Conservation (phyloP, 202 grass and related monocot genomes). For the Sporobolus alterniflorus region DNA sequence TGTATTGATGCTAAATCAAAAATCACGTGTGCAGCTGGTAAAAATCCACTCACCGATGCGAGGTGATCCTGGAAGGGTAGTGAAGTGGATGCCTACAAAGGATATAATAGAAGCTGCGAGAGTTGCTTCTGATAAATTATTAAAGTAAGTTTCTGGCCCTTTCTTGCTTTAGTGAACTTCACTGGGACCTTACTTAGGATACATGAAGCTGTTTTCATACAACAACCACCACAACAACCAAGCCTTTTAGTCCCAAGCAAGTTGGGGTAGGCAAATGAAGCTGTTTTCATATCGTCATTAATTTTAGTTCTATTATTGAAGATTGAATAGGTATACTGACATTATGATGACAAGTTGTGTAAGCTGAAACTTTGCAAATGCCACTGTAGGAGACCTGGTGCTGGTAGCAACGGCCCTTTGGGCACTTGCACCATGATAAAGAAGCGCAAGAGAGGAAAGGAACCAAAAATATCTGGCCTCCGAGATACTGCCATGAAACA, state of each 20-base stretch:
- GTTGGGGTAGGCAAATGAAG: no score
- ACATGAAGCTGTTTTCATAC: no score
- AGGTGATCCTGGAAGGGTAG: slow-evolving; percentile 69
- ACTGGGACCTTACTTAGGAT: background rate
- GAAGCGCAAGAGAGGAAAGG: slow-evolving; percentile 62
- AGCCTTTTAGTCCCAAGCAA: no score
- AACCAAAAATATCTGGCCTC: slow-evolving; percentile 40
- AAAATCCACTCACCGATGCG: slow-evolving; percentile 97
- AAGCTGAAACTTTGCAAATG: background rate
- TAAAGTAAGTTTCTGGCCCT: slow-evolving; percentile 54
- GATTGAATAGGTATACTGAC: background rate
- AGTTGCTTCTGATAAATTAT: slow-evolving; percentile 86
- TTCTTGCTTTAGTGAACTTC: background rate
- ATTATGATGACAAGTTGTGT: background rate
- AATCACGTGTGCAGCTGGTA: slow-evolving; percentile 69
- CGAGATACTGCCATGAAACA: slow-evolving; percentile 65
- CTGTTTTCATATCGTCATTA: background rate
- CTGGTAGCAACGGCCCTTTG: slow-evolving; percentile 59
- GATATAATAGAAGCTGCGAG: slow-evolving; percentile 70
- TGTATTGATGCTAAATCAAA: slow-evolving; percentile 8
- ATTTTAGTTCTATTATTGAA: background rate
- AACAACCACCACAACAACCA: no score
- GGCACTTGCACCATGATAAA: slow-evolving; percentile 72
- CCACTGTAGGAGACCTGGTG: slow-evolving; percentile 68
- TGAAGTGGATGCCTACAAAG: slow-evolving; percentile 69